Evolutionary conservation across 345 rosid genomes (phyloP).

Genomic region (Laguncularia racemosa): DNA sequence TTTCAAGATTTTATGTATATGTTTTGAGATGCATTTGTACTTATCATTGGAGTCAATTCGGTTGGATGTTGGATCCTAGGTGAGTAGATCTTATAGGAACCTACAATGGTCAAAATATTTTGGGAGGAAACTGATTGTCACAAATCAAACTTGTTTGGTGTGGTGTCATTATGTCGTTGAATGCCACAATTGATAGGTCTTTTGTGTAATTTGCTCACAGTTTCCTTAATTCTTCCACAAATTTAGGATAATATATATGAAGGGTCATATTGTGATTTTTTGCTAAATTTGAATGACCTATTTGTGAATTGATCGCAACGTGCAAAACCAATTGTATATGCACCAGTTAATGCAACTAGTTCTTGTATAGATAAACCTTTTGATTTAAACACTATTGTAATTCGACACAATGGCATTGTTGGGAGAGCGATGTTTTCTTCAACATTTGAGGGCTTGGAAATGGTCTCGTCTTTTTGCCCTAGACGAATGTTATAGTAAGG

Average conservation of each 20-base stretch:
- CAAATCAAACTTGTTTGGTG: slow-evolving; percentile 77
- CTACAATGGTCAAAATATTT: too few species aligned
- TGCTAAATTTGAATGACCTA: slow-evolving; percentile 36
- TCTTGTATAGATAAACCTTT: slow-evolving; percentile 37
- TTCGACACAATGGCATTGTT: slow-evolving; percentile 26
- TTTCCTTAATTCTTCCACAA: slow-evolving; percentile 31
- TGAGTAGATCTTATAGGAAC: too few species aligned
- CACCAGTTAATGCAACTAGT: slow-evolving; percentile 57
- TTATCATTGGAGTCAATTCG: too few species aligned
- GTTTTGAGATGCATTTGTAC: too few species aligned
- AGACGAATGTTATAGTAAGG: slow-evolving; percentile 33
- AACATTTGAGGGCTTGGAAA: slow-evolving; percentile 33
- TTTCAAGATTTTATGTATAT: too few species aligned
- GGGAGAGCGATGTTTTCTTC: slow-evolving; percentile 29
- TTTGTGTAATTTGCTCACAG: slow-evolving; percentile 41
- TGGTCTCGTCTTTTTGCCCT: slow-evolving; percentile 54
- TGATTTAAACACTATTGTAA: slow-evolving; percentile 25
- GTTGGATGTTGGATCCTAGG: too few species aligned
- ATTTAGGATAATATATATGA: slow-evolving; percentile 30
- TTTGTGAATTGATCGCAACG: slow-evolving; percentile 62
- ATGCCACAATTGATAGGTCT: slow-evolving; percentile 45
- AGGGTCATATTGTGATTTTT: slow-evolving; percentile 19
- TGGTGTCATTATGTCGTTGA: slow-evolving; percentile 55
- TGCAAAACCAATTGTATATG: slow-evolving; percentile 72
- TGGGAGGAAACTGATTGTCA: too few species aligned